These are phyloP conservation scores for Quercus rubra DNA, from an alignment of 306 rosid genomes.

Conservation along the genomic window DNA sequence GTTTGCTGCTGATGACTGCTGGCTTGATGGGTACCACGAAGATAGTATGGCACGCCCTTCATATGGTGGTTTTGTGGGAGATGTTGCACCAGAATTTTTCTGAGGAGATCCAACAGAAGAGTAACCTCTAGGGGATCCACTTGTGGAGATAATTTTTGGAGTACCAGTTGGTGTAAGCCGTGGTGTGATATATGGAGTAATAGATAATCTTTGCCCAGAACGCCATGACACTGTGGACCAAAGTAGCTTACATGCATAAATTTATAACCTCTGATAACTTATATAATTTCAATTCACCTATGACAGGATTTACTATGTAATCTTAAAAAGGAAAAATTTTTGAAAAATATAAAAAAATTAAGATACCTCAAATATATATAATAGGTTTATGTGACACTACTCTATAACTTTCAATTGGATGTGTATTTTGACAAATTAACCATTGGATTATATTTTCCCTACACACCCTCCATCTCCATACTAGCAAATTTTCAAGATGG, in stretches of 20 bases:
- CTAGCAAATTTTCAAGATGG: no score
- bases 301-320: no score
- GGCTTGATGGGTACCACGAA: constrained; percentile 94
- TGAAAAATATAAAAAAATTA: background rate
- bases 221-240: constrained; percentile 54
- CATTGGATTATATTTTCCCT: no score
- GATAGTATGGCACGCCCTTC: constrained; percentile 63
- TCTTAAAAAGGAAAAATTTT: no score
- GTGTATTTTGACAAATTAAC: no score
- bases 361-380: background rate
- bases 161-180: constrained; percentile 89
- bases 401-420: no score
- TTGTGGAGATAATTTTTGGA: constrained; percentile 72
- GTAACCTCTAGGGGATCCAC: constrained; percentile 77
- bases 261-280: background rate
- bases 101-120: constrained; percentile 71
- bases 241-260: background rate
- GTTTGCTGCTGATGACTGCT: constrained; percentile 96
- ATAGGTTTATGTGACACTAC: no score
- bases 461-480: no score
- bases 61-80: constrained; percentile 66
- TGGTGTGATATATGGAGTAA: constrained; percentile 88
- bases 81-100: constrained; percentile 61
- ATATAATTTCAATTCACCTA: background rate
- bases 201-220: constrained; percentile 54